These are phyloP conservation scores for Zoysia matrella DNA, from an alignment of 202 grass and related monocot genomes.

Conservation along the genomic window DNA sequence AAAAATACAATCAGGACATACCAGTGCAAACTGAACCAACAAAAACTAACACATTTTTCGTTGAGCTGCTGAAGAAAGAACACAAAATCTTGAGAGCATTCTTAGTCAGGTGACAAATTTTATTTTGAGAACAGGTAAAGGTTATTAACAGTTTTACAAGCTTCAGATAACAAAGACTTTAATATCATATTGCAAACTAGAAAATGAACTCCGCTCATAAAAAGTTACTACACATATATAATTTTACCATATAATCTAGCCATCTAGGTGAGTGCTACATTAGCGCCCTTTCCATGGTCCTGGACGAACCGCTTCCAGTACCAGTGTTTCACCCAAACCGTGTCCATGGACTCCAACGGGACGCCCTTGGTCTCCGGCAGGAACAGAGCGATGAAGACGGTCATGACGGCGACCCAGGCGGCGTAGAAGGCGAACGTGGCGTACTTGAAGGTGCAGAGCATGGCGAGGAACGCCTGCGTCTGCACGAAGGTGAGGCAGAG, in stretches of 20 bases:
- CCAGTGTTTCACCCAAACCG: conserved; percentile 67
- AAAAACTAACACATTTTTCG: no score
- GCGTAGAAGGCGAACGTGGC: conserved; percentile 78
- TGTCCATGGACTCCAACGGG: conserved; percentile 63
- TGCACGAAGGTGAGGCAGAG: conserved; percentile 77
- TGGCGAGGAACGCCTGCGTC: conserved; percentile 82
- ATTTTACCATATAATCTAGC: no score
- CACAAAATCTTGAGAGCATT: neutral
- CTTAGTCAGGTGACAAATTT: neutral
- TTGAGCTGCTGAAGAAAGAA: neutral
- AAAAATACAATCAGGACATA: no score
- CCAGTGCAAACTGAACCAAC: neutral
- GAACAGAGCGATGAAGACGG: conserved; percentile 57
- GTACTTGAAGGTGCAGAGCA: conserved; percentile 81
- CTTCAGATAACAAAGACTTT: neutral
- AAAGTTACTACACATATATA: neutral
- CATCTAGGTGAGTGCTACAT: conserved; percentile 1
- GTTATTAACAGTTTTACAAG: neutral
- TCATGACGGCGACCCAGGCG: conserved; percentile 68
- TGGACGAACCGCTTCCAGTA: conserved; percentile 67
- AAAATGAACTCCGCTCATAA: neutral
- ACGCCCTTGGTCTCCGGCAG: conserved; percentile 78
- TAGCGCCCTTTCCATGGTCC: neutral
- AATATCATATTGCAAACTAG: neutral
- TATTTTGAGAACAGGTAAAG: neutral